These are phyloP conservation scores for Pythium brassicae DNA, from an alignment of 352 stramenopile species.

Conservation along the genomic window DNA sequence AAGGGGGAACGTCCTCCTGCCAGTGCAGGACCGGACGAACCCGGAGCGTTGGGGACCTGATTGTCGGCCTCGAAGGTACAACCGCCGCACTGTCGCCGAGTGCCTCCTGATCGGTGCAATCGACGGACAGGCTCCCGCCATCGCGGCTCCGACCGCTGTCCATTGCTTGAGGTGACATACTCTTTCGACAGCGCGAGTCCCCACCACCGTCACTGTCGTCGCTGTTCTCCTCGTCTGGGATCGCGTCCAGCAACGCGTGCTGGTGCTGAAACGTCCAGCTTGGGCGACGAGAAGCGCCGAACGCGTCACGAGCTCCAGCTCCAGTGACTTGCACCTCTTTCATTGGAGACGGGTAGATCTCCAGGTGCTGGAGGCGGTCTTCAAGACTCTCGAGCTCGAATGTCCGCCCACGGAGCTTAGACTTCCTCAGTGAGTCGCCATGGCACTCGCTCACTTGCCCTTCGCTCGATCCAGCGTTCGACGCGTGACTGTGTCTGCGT, in stretches of 20 bases:
- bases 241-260: conserved; percentile 42
- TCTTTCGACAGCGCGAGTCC: too few relatives aligned
- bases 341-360: conserved; percentile 66
- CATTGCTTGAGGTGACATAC: not conserved
- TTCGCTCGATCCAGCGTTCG: not conserved
- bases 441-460: not conserved
- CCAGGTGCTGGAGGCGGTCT: conserved; percentile 44
- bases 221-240: conserved; percentile 42
- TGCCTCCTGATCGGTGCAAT: not conserved
- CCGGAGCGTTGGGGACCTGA: conserved; percentile 38
- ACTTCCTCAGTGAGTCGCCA: not conserved
- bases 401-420: not conserved
- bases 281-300: conserved; percentile 31
- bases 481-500: conserved; percentile 1
- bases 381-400: conserved; percentile 51
- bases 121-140: not conserved
- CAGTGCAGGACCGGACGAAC: conserved; percentile 36
- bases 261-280: conserved; percentile 69
- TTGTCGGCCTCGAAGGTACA: not conserved
- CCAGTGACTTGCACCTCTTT: conserved; percentile 26
- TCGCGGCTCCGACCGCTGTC: not conserved
- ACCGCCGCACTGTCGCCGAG: not conserved
- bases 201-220: conserved; percentile 8
- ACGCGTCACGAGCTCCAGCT: not conserved
- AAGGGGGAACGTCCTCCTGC: conserved; percentile 31